Conservation (phyloP, 371 early-diverging fungal species). For the Rhizopus delemar region DNA sequence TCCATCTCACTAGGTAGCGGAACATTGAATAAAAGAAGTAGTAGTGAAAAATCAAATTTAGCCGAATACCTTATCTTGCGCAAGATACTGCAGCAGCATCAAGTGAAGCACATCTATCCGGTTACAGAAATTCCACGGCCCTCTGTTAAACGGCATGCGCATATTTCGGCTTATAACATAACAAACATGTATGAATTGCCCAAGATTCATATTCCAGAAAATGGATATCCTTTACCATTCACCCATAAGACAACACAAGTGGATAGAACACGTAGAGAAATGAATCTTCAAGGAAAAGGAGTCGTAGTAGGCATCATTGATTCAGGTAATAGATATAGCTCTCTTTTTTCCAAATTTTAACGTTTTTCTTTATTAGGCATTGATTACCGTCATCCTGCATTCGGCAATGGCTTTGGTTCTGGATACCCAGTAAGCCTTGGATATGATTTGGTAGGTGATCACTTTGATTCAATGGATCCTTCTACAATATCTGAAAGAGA, state of each 20-base stretch:
- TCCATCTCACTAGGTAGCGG: conserved; percentile 23
- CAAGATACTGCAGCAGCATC: conserved; percentile 22
- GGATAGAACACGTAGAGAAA: conserved; percentile 42
- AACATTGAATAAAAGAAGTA: conserved; percentile 1
- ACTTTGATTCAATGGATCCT: conserved; percentile 23
- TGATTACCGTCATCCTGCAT: conserved; percentile 69
- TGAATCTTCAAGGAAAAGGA: conserved; percentile 61
- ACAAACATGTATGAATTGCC: conserved; percentile 34
- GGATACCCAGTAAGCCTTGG: conserved; percentile 59
- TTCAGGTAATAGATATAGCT: conserved; percentile 44
- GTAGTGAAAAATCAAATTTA: conserved; percentile 3
- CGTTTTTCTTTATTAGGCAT: conserved; percentile 24
- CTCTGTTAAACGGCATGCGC: conserved; percentile 24
- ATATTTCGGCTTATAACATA: conserved; percentile 1
- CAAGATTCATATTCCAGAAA: conserved; percentile 43
- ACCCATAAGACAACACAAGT: conserved; percentile 66
- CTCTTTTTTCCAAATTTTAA: background rate
- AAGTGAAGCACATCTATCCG: conserved; percentile 39
- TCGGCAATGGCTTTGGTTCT: conserved; percentile 69
- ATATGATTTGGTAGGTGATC: conserved; percentile 59
- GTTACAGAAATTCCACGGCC: conserved; percentile 41
- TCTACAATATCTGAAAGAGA: conserved; percentile 5
- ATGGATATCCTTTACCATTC: conserved; percentile 25
- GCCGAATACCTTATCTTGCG: conserved; percentile 10
- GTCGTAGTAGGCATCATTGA: conserved; percentile 71